These are phyloP conservation scores for Plasmodium gallinaceum DNA, from an alignment of 169 alveolate species.

Conservation along the genomic window DNA sequence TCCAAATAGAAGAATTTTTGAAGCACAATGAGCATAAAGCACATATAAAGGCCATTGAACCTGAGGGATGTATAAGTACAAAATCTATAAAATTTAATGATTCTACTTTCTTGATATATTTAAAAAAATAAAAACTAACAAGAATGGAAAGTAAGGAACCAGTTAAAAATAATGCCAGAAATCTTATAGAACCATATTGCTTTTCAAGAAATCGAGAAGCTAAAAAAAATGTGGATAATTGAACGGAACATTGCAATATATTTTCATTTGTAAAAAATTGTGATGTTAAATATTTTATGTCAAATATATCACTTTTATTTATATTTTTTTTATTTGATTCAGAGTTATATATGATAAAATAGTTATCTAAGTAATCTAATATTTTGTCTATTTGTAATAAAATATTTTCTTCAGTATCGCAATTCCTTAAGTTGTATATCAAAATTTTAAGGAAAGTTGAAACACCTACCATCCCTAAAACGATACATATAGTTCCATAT, in stretches of 20 bases:
- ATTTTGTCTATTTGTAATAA: slow-evolving; percentile 32
- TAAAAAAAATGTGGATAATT: slow-evolving; percentile 51
- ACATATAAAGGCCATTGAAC: slow-evolving; percentile 73
- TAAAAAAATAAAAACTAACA: slow-evolving; percentile 27
- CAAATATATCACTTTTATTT: background rate
- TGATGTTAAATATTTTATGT: slow-evolving; percentile 54
- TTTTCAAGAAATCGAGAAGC: slow-evolving; percentile 71
- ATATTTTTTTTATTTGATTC: background rate
- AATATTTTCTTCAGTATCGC: slow-evolving; percentile 34
- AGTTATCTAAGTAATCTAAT: slow-evolving; percentile 44
- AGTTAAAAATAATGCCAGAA: slow-evolving; percentile 52
- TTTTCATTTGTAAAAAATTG: slow-evolving; percentile 61
- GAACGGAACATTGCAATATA: slow-evolving; percentile 55
- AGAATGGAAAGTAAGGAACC: slow-evolving; percentile 45
- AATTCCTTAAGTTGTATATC: slow-evolving; percentile 48
- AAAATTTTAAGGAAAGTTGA: slow-evolving; percentile 49
- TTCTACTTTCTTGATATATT: slow-evolving; percentile 33
- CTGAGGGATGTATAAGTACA: slow-evolving; percentile 74
- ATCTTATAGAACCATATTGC: slow-evolving; percentile 47
- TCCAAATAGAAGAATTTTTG: slow-evolving; percentile 67
- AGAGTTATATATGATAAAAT: slow-evolving; percentile 43
- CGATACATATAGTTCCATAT: slow-evolving; percentile 22
- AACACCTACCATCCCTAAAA: slow-evolving; percentile 67
- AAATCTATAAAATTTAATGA: slow-evolving; percentile 22
- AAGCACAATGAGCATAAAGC: slow-evolving; percentile 64